Evolutionary conservation across 2,329 filamentous ascomycete species (phyloP), one percentile per base, ranked within the genome.

Genomic region (Hypoxylon sp.): DNA sequence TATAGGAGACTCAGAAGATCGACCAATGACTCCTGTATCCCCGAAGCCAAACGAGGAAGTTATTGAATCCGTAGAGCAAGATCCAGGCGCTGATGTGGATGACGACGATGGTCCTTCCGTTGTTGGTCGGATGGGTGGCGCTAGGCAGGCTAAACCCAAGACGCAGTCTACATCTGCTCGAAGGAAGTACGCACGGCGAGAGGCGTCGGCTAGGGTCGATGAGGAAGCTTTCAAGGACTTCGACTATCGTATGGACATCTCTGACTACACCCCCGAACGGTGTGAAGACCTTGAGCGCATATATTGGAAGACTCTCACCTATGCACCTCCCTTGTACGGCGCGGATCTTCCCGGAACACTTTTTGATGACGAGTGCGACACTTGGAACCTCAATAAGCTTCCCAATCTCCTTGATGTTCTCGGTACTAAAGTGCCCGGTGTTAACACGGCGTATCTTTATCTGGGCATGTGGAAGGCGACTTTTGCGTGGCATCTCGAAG

Each of bases 391-490:
- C 48, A 96, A 97, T 74, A 97, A 97, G 77, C 86, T 99, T 31
- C 93, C 93, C 11, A 99, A 98, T 74, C 82, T 99, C 62, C 87
- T 99, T 42, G 96, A 99, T 79, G 93, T 98, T 3, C 85, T 99
- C 1, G 96, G 96, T 6, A 95, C 94, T 62, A 97, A 98, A 74
- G 93, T 99, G 7, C 97, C 96, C 2, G 96, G 96, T 72, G 97
- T 99, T 77, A 99, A 99, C 77, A 99, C 95, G 1, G 95, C 96
- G 1, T 99, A 99, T 77, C 88, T 99, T 1, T 99, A 99, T 77
- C 86, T 99, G 66, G 96, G 96, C 47, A 99, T 99, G 96, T 99
- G 96, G 96, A 98, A 98, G 80, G 95, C 96, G 11, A 98, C 96
- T 0, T 99, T 99, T 79, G 96, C 96, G 7, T 99, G 96, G 96